Conservation (phyloP, 495 filamentous ascomycete genomes). For the Tuber borchii region DNA sequence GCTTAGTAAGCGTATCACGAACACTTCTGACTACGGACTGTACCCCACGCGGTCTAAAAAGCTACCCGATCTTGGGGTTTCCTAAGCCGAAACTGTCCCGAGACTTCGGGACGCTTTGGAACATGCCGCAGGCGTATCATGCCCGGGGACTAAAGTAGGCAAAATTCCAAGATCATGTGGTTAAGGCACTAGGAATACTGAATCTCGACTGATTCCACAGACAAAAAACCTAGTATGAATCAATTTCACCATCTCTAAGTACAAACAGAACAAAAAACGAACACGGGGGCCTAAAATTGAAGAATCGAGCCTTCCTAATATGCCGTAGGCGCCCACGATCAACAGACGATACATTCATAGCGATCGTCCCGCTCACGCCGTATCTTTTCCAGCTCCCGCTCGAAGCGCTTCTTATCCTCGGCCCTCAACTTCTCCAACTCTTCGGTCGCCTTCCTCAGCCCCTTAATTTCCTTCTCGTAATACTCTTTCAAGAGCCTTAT, state of each 20-base stretch:
- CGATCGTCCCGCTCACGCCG: not conserved
- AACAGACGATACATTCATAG: not conserved
- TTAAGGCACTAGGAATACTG: not conserved
- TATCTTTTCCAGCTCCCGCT: not conserved
- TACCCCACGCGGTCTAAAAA: too few relatives aligned
- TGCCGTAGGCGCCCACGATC: not conserved
- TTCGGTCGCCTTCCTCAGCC: not conserved
- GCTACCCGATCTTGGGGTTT: too few relatives aligned
- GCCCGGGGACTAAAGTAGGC: not conserved
- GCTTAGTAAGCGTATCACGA: too few relatives aligned
- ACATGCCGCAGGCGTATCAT: not conserved
- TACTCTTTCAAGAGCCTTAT: constrained; percentile 3
- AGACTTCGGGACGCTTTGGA: not conserved
- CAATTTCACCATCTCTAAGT: not conserved
- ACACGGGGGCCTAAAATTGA: not conserved
- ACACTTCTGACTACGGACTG: too few relatives aligned
- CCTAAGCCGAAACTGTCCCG: not conserved
- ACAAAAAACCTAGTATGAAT: not conserved
- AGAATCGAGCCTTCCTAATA: not conserved
- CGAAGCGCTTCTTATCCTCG: not conserved
- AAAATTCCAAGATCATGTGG: not conserved
- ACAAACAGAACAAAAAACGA: not conserved
- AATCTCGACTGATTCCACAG: not conserved
- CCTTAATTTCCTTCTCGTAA: constrained; percentile 6
- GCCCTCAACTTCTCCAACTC: constrained; percentile 8